These are phyloP conservation scores for Pseudophaeomoniella oleicola DNA, from an alignment of 2,329 filamentous ascomycete species.

Conservation along the genomic window DNA sequence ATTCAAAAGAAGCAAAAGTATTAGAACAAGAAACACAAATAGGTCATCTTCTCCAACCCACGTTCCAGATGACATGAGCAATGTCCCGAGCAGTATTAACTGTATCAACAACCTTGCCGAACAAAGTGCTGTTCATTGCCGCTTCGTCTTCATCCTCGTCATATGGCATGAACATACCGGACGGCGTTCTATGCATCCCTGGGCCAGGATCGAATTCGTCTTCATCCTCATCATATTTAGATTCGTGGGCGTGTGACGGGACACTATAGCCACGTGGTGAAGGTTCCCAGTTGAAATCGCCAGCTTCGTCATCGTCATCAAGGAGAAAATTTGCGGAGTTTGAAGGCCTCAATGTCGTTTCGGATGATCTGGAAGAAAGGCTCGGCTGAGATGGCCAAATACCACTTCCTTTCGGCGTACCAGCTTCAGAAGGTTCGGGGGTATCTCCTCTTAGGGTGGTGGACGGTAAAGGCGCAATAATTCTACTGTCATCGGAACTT, in stretches of 20 bases:
- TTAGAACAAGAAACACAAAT: background rate
- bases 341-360: constrained; percentile 64
- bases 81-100: constrained; percentile 51
- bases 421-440: constrained; percentile 39
- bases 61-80: constrained; percentile 53
- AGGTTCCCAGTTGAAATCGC: constrained; percentile 30
- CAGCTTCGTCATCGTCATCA: constrained; percentile 42
- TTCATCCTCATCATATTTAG: constrained; percentile 26
- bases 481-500: constrained; percentile 51
- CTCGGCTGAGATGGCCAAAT: constrained; percentile 28
- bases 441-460: constrained; percentile 70
- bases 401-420: constrained; percentile 17
- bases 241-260: constrained; percentile 17
- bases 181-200: constrained; percentile 63
- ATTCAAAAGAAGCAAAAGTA: background rate
- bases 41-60: constrained; percentile 42
- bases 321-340: constrained; percentile 53
- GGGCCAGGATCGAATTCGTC: constrained; percentile 37
- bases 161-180: constrained; percentile 84
- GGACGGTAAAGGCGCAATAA: constrained; percentile 73
- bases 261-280: constrained; percentile 9
- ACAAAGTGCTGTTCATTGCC: constrained; percentile 45
- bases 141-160: constrained; percentile 51
- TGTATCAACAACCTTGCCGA: constrained; percentile 70
- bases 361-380: constrained; percentile 61